Evolutionary conservation across 2,329 filamentous ascomycete species (phyloP).

Genomic region (Colletotrichum godetiae): DNA sequence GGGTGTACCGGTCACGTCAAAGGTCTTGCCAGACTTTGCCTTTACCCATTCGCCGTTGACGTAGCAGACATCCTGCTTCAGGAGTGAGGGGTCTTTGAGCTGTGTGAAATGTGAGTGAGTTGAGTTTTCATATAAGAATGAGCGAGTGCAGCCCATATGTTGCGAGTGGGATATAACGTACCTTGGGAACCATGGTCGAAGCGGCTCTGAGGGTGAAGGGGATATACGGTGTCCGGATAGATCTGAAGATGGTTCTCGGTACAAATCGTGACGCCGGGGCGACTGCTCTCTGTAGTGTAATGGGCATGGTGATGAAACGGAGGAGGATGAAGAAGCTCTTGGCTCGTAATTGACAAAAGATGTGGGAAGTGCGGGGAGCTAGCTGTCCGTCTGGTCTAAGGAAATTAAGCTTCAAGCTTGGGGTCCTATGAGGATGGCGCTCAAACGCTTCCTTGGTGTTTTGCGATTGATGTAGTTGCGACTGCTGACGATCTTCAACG

Average conservation of each 20-base stretch:
- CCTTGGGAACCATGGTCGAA: conserved; percentile 62
- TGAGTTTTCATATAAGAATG: neutral
- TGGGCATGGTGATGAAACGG: conserved; percentile 26
- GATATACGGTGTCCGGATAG: conserved; percentile 17
- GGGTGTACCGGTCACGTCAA: conserved; percentile 78
- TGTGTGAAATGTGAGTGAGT: conserved; percentile 45
- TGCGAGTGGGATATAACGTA: conserved; percentile 42
- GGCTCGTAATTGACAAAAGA: neutral
- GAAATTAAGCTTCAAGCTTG: neutral
- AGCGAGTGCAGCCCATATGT: neutral
- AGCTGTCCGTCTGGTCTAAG: neutral
- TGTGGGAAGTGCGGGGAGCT: conserved; percentile 21
- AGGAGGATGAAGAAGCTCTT: conserved; percentile 9
- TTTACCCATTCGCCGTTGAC: conserved; percentile 94
- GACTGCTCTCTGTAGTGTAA: conserved; percentile 31
- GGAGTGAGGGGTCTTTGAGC: conserved; percentile 83
- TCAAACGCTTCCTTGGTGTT: neutral
- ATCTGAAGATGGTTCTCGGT: conserved; percentile 18
- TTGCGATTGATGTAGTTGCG: too few relatives aligned
- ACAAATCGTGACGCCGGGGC: conserved; percentile 33
- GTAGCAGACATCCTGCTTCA: conserved; percentile 85
- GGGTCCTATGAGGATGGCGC: neutral
- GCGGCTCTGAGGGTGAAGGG: conserved; percentile 47
- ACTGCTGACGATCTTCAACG: neutral
- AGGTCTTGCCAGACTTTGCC: conserved; percentile 89